Evolutionary conservation across 2,329 filamentous ascomycete species (phyloP).

Genomic region (Orbilia oligospora): DNA sequence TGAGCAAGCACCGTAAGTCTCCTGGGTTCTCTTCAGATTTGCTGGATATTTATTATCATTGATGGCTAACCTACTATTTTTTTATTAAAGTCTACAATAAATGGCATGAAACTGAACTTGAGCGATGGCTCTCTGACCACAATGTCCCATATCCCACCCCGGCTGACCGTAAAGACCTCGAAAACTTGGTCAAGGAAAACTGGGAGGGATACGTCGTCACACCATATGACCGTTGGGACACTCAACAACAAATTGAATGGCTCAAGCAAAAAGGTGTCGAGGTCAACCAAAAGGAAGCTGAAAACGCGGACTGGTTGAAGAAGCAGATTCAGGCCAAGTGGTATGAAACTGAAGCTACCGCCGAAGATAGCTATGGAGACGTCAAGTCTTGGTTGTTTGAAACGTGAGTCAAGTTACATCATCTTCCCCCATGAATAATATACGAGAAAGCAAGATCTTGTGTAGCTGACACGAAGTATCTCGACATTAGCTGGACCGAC

Average conservation of each 20-base stretch:
- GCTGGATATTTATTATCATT: neutral
- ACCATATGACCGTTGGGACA: constrained; percentile 84
- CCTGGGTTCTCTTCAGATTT: neutral
- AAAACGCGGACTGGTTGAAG: constrained; percentile 78
- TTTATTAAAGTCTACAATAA: constrained; percentile 83
- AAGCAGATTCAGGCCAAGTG: constrained; percentile 79
- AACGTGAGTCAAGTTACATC: constrained; percentile 70
- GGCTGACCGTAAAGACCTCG: constrained; percentile 93
- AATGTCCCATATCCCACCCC: constrained; percentile 90
- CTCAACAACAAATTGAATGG: constrained; percentile 77
- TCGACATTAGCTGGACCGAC: constrained; percentile 80
- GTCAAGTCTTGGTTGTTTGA: constrained; percentile 95
- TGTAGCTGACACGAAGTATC: constrained; percentile 41
- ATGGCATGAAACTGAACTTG: constrained; percentile 98
- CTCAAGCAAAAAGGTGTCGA: constrained; percentile 80
- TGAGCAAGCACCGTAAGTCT: constrained; percentile 59
- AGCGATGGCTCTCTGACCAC: constrained; percentile 95
- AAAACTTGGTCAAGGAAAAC: constrained; percentile 87
- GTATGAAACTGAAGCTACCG: constrained; percentile 84
- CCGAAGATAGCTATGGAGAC: constrained; percentile 78
- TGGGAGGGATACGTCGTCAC: constrained; percentile 84
- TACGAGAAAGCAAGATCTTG: constrained; percentile 13
- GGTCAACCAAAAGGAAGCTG: constrained; percentile 76
- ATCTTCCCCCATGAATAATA: neutral
- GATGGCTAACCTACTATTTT: neutral